phyloP scores from a whole-genome alignment of 495 filamentous ascomycete genomes.

The Bryoglossum gracile region DNA sequence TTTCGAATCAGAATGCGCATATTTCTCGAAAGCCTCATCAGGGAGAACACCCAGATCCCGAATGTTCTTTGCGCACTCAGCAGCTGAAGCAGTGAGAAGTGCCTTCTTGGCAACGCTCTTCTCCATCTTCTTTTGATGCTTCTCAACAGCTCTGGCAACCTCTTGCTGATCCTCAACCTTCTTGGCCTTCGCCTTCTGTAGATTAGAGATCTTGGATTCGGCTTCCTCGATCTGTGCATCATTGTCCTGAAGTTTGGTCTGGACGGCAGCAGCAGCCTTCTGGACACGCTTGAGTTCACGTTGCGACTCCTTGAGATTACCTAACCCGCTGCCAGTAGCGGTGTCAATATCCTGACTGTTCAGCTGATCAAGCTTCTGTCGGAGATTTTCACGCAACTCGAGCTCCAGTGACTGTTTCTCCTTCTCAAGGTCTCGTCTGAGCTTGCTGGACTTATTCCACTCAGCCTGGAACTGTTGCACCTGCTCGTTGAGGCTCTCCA shows the following conservation, averaged over 20 bases:
- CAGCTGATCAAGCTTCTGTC: conserved; percentile 80
- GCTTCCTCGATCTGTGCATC: conserved; percentile 63
- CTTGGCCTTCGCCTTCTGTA: conserved; percentile 57
- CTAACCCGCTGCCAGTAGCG: conserved; percentile 47
- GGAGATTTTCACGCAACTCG: conserved; percentile 78
- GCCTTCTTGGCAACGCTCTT: conserved; percentile 84
- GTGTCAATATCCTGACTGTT: conserved; percentile 68
- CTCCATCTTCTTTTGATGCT: conserved; percentile 84
- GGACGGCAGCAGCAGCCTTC: conserved; percentile 53
- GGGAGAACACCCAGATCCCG: conserved; percentile 88
- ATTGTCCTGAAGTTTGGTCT: conserved; percentile 60
- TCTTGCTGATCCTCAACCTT: conserved; percentile 65
- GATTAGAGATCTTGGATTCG: conserved; percentile 48
- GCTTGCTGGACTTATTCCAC: conserved; percentile 63
- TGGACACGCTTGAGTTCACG: conserved; percentile 72
- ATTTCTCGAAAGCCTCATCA: conserved; percentile 90
- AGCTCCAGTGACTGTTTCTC: conserved; percentile 73
- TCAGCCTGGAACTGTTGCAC: conserved; percentile 68
- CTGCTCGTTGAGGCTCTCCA: conserved; percentile 60
- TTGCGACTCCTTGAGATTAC: conserved; percentile 70
- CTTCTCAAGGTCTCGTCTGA: conserved; percentile 70
- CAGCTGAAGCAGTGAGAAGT: conserved; percentile 62
- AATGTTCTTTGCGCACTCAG: conserved; percentile 79
- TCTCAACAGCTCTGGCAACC: conserved; percentile 73
- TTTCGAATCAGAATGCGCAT: conserved; percentile 70